Evolutionary conservation across 73 alveolate genomes (phyloP).

Genomic region (Blepharisma japonicum): DNA sequence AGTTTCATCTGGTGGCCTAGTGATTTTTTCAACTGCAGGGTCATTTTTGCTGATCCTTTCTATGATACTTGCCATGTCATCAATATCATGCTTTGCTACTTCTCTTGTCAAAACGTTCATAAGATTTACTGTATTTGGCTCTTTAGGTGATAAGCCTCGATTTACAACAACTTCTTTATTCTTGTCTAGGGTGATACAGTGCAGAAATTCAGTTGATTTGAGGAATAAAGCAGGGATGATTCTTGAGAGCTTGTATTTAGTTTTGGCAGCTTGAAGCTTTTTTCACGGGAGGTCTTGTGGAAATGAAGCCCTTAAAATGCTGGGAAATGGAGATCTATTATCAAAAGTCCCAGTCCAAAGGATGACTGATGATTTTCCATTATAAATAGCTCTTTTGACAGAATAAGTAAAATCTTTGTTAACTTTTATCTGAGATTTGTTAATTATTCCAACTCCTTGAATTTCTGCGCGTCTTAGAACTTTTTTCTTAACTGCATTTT

Average conservation of each 20-base stretch:
- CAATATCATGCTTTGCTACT: background rate
- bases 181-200: conserved; percentile 14
- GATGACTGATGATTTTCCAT: background rate
- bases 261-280: background rate
- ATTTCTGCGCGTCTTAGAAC: background rate
- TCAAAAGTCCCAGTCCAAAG: background rate
- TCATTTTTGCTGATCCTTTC: conserved; percentile 16
- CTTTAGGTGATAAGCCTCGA: background rate
- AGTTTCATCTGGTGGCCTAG: conserved; percentile 45
- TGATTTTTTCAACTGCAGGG: background rate
- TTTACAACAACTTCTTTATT: background rate
- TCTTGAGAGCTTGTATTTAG: background rate
- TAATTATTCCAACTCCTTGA: background rate
- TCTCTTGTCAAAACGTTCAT: conserved; percentile 12
- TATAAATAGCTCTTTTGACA: background rate
- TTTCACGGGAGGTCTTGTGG: background rate
- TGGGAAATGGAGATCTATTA: no score
- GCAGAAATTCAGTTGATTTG: background rate
- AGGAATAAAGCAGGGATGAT: background rate
- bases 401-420: background rate
- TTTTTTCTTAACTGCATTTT: background rate
- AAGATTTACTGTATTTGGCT: conserved; percentile 18
- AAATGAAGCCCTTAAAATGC: no score
- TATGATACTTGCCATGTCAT: conserved; percentile 13
- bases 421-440: background rate